Evolutionary conservation across 2,329 filamentous ascomycete species (phyloP).

Genomic region (Blumeria hordei): DNA sequence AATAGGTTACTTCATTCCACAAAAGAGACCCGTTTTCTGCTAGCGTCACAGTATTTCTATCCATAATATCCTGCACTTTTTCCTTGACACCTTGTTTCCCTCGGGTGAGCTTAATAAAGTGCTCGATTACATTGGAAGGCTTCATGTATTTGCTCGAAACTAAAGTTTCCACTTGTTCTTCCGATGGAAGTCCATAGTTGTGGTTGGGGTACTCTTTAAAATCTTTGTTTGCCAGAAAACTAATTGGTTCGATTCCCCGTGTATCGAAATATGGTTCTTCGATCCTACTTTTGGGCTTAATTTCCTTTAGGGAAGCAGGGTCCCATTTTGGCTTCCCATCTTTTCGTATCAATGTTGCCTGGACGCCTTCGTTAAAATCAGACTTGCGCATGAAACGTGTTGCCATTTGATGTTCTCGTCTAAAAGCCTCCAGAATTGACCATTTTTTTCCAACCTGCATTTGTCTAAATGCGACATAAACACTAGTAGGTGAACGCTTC

Average conservation of each 20-base stretch:
- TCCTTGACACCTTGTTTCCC: conserved; percentile 45
- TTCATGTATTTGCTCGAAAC: conserved; percentile 20
- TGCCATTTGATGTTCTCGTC: conserved; percentile 66
- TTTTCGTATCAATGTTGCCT: conserved; percentile 52
- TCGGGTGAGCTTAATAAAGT: conserved; percentile 33
- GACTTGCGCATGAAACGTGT: conserved; percentile 70
- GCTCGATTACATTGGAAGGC: conserved; percentile 33
- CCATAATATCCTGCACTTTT: conserved; percentile 45
- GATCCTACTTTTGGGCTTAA: conserved; percentile 29
- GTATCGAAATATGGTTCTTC: conserved; percentile 43
- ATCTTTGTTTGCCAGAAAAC: conserved; percentile 35
- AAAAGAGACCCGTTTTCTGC: conserved; percentile 16
- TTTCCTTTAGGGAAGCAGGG: conserved; percentile 45
- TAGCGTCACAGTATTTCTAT: conserved; percentile 31
- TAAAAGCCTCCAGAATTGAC: conserved; percentile 67
- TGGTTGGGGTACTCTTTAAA: conserved; percentile 53
- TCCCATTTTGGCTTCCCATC: conserved; percentile 35
- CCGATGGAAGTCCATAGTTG: conserved; percentile 41
- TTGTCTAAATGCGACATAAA: conserved; percentile 65
- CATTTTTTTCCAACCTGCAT: conserved; percentile 54
- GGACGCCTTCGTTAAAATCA: conserved; percentile 86
- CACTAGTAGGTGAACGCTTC: conserved; percentile 60
- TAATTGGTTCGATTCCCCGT: conserved; percentile 22
- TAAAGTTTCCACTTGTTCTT: conserved; percentile 29
- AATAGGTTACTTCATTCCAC: conserved; percentile 6